These are phyloP conservation scores for Chaetomium sp. DNA, from an alignment of 2,329 filamentous ascomycete genomes.

Conservation along the genomic window DNA sequence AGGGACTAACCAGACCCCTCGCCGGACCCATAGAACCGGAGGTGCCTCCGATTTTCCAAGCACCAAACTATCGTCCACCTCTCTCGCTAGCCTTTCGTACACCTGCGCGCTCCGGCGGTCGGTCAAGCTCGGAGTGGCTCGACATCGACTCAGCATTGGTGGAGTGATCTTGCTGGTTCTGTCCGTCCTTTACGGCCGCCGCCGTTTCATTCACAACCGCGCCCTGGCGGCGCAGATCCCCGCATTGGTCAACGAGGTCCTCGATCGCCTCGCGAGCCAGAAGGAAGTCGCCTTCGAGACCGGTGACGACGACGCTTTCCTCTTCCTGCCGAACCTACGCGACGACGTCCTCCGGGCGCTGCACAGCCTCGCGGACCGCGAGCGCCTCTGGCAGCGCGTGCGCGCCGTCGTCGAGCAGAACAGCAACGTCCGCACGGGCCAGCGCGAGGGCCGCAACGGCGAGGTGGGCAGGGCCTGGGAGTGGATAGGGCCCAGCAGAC, in stretches of 20 bases:
- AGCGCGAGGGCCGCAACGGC: slow-evolving; percentile 68
- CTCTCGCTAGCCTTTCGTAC: slow-evolving; percentile 90
- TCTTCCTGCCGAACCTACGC: slow-evolving; percentile 84
- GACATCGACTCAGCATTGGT: slow-evolving; percentile 85
- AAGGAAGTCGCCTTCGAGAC: slow-evolving; percentile 74
- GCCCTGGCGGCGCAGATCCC: slow-evolving; percentile 75
- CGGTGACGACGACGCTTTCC: slow-evolving; percentile 76
- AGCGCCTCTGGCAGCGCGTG: slow-evolving; percentile 83
- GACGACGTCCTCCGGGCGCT: slow-evolving; percentile 87
- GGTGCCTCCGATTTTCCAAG: slow-evolving; percentile 62
- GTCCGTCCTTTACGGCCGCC: slow-evolving; percentile 63
- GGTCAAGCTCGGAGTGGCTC: slow-evolving; percentile 77
- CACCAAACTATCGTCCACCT: slow-evolving; percentile 75
- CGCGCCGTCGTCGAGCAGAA: slow-evolving; percentile 87
- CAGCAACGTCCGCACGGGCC: slow-evolving; percentile 78
- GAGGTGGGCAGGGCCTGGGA: slow-evolving; percentile 70
- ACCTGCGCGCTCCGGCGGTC: slow-evolving; percentile 76
- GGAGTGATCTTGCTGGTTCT: slow-evolving; percentile 57
- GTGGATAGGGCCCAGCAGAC: slow-evolving; percentile 64
- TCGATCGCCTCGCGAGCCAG: slow-evolving; percentile 80
- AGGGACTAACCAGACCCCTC: slow-evolving; percentile 83
- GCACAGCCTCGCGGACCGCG: slow-evolving; percentile 73
- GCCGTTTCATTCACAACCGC: slow-evolving; percentile 62
- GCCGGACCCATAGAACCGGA: slow-evolving; percentile 71
- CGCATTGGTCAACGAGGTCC: slow-evolving; percentile 76